These are phyloP conservation scores for Penicillium sp. DNA, from an alignment of 2,329 filamentous ascomycete species.

Conservation along the genomic window DNA sequence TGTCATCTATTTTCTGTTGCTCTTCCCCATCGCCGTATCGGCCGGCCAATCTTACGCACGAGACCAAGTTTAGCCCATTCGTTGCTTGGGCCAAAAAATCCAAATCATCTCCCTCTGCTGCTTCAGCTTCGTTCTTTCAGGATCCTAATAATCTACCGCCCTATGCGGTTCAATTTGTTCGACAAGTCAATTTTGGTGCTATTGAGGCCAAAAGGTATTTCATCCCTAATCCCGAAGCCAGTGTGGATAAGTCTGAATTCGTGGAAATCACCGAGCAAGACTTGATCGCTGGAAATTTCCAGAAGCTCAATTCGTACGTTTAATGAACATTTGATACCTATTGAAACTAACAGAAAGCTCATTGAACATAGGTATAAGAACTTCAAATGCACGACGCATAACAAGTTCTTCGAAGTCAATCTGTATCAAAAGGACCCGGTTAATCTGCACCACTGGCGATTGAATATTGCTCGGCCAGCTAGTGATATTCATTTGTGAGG, in stretches of 20 bases:
- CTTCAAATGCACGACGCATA: conserved; percentile 44
- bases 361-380: conserved; percentile 46
- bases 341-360: conserved; percentile 14
- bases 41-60: background rate
- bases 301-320: conserved; percentile 10
- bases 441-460: conserved; percentile 49
- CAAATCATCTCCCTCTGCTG: background rate
- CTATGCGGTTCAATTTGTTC: conserved; percentile 44
- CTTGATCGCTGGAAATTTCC: conserved; percentile 5
- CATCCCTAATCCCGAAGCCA: conserved; percentile 12
- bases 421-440: conserved; percentile 51
- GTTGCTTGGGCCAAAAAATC: background rate
- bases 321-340: background rate
- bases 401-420: conserved; percentile 53
- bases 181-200: conserved; percentile 48
- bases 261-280: conserved; percentile 7
- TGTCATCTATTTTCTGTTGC: background rate
- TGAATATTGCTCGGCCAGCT: conserved; percentile 44
- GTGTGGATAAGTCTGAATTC: conserved; percentile 17
- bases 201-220: conserved; percentile 49
- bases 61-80: background rate
- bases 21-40: background rate
- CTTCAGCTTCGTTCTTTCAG: background rate
- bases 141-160: background rate
- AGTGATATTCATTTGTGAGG: conserved; percentile 36